A percentile compares a stretch with the other conserved stretches of the same genome.
Evolutionary conservation across 116 monocot species (phyloP).

Genomic region (Iris pallida): DNA sequence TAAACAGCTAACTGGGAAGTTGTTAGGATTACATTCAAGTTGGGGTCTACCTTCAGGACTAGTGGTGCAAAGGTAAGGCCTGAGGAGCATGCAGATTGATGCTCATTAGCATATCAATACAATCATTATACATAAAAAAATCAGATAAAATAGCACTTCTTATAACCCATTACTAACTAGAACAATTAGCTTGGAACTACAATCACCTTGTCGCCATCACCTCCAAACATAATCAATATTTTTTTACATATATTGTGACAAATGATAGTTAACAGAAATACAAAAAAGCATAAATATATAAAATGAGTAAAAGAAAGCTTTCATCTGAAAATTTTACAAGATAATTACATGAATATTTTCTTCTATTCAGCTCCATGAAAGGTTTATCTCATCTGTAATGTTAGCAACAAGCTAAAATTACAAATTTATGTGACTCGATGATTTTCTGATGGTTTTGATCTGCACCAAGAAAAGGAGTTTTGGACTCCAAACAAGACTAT

Average conservation of each 20-base stretch:
- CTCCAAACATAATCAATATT: background rate
- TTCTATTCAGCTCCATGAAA: too few species aligned
- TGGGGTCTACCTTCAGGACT: conserved; percentile 63
- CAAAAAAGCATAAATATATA: too few species aligned
- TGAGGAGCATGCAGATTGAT: conserved; percentile 21
- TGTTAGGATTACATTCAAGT: conserved; percentile 89
- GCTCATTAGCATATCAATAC: background rate
- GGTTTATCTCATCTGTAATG: too few species aligned
- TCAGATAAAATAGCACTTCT: background rate
- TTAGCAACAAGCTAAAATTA: too few species aligned
- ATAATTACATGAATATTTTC: too few species aligned
- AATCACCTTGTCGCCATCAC: background rate
- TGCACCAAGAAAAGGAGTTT: too few species aligned
- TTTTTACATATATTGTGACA: background rate
- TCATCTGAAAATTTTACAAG: too few species aligned
- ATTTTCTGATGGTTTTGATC: too few species aligned
- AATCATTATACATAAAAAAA: background rate
- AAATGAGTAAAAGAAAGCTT: too few species aligned
- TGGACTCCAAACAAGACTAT: too few species aligned
- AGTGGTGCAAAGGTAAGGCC: conserved; percentile 82
- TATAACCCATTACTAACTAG: background rate
- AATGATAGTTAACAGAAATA: background rate
- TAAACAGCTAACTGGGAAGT: conserved; percentile 93
- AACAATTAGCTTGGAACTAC: background rate
- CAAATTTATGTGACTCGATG: too few species aligned